These are phyloP conservation scores for Suillus brevipes DNA, from an alignment of 768 basidiomycete species.

Conservation along the genomic window DNA sequence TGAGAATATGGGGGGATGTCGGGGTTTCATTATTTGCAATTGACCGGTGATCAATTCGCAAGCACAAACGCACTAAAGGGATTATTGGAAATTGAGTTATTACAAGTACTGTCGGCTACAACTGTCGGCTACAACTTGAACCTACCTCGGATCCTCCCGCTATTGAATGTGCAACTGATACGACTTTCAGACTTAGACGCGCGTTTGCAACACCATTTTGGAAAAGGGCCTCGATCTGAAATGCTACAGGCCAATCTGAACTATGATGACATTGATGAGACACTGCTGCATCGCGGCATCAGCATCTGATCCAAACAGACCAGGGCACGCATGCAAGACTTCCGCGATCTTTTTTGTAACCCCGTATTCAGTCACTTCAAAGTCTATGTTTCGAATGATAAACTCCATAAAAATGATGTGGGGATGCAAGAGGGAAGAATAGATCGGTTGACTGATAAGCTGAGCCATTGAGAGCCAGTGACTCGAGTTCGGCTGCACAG, in stretches of 20 bases:
- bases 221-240: conserved; percentile 73
- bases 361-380: conserved; percentile 50
- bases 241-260: conserved; percentile 60
- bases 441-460: conserved; percentile 1
- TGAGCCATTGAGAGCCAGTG: not conserved
- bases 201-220: conserved; percentile 65
- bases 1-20: conserved; percentile 22
- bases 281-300: conserved; percentile 13
- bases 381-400: conserved; percentile 32
- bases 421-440: not conserved
- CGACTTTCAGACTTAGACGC: too few species aligned
- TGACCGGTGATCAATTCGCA: too few species aligned
- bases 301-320: conserved; percentile 24
- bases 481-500: not conserved
- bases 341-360: conserved; percentile 55
- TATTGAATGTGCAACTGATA: too few species aligned
- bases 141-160: conserved; percentile 40
- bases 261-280: conserved; percentile 58
- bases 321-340: conserved; percentile 49
- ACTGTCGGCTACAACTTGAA: too few species aligned
- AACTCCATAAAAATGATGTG: conserved; percentile 38
- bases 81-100: conserved; percentile 33
- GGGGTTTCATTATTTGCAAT: conserved; percentile 37
- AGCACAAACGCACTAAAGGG: too few species aligned
- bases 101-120: conserved; percentile 31